These are phyloP conservation scores for Leccinum disarticulatum DNA, from an alignment of 768 basidiomycete species.

Conservation along the genomic window DNA sequence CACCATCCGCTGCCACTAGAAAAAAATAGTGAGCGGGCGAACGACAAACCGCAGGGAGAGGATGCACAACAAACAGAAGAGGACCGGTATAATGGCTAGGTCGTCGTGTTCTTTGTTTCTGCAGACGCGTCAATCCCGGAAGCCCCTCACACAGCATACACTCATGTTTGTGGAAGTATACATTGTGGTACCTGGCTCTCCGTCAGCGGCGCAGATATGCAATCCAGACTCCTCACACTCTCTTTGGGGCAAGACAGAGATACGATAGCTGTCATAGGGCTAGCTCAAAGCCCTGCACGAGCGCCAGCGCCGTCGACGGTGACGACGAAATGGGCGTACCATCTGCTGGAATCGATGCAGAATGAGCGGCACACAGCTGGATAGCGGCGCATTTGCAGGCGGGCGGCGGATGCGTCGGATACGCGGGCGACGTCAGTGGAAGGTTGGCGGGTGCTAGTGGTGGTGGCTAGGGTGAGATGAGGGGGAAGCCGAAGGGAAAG, in stretches of 20 bases:
- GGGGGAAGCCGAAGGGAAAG: too few relatives aligned
- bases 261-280: slow-evolving; percentile 96
- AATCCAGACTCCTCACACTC: slow-evolving; percentile 61
- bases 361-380: slow-evolving; percentile 71
- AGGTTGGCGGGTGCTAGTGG: slow-evolving; percentile 22
- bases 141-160: background rate
- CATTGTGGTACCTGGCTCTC: slow-evolving; percentile 77
- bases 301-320: background rate
- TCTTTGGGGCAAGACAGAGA: slow-evolving; percentile 84
- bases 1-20: too few relatives aligned
- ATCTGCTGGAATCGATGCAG: slow-evolving; percentile 84
- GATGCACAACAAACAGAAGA: too few relatives aligned
- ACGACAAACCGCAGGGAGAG: too few relatives aligned
- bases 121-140: slow-evolving; percentile 10
- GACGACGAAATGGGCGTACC: slow-evolving; percentile 43
- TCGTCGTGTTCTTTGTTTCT: slow-evolving; percentile 99
- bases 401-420: slow-evolving; percentile 22
- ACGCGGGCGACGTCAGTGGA: slow-evolving; percentile 30
- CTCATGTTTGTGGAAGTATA: slow-evolving; percentile 96
- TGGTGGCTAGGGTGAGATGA: too few relatives aligned
- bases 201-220: slow-evolving; percentile 13
- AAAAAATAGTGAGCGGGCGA: too few relatives aligned
- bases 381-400: slow-evolving; percentile 20
- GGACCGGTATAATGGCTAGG: slow-evolving; percentile 62
- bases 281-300: slow-evolving; percentile 85